Conservation (phyloP, 257 asterid genomes). For the Solanum ahanhuiri region DNA sequence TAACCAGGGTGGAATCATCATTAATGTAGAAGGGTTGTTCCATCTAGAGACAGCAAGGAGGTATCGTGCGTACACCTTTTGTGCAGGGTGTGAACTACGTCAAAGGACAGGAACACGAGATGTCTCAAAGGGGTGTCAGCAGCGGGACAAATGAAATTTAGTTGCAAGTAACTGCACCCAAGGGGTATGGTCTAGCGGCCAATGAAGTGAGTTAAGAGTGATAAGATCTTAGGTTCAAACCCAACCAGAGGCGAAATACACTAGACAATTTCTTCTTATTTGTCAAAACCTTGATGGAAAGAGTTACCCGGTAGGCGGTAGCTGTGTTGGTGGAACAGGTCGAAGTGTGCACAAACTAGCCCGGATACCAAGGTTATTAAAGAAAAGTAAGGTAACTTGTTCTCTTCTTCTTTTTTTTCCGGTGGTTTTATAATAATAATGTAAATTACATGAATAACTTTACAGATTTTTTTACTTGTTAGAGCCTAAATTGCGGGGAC, state of each 20-base stretch:
- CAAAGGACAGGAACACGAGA: background rate
- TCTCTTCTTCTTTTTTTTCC: background rate
- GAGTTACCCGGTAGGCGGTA: background rate
- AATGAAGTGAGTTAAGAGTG: background rate
- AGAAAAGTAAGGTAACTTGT: background rate
- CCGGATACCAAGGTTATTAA: background rate
- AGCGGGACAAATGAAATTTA: background rate
- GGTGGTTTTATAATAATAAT: background rate
- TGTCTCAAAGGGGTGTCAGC: background rate
- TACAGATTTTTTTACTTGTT: background rate
- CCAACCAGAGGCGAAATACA: background rate
- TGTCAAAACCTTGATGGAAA: background rate
- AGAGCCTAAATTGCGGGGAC: background rate
- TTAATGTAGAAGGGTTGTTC: background rate
- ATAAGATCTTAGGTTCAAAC: background rate
- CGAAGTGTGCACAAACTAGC: background rate
- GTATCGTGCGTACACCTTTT: background rate
- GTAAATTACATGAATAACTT: background rate
- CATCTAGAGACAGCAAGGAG: background rate
- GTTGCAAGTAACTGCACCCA: background rate
- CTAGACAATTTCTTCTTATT: background rate
- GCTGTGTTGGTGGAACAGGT: background rate
- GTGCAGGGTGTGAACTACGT: background rate
- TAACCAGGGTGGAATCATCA: background rate
- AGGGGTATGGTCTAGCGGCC: background rate